A percentile compares a stretch with the other conserved stretches of the same genome.
phyloP scores from a whole-genome alignment of 306 rosid species.

The Mimosa pudica region DNA sequence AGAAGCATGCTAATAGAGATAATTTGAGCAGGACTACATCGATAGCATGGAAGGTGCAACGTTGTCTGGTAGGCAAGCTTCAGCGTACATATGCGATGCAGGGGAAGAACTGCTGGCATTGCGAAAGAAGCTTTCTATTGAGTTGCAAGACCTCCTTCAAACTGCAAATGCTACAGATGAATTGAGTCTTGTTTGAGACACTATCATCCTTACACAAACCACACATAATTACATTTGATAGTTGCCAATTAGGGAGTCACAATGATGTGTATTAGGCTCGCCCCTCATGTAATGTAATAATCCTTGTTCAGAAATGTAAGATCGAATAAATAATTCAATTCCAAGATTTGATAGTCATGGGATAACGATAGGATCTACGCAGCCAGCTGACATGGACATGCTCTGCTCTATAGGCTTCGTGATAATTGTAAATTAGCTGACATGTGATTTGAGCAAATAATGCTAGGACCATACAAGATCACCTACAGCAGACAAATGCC shows the following conservation, averaged over 20 bases:
- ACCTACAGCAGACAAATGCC: too few relatives aligned
- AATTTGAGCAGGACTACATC: conserved; percentile 78
- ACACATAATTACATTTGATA: neutral
- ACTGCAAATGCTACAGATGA: conserved; percentile 63
- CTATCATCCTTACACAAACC: neutral
- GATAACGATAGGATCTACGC: neutral
- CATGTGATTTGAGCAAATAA: too few relatives aligned
- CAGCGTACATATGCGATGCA: conserved; percentile 78
- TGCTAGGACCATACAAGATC: too few relatives aligned
- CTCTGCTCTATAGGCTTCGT: too few relatives aligned
- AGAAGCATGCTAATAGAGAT: conserved; percentile 34
- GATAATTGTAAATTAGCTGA: too few relatives aligned
- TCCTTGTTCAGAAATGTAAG: conserved; percentile 29
- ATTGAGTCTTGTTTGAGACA: conserved; percentile 68
- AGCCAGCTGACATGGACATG: neutral
- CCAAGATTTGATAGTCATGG: neutral
- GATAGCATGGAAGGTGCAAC: conserved; percentile 99
- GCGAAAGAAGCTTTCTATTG: conserved; percentile 63
- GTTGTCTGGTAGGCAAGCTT: conserved; percentile 88
- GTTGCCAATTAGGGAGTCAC: conserved; percentile 14
- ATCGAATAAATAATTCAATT: conserved; percentile 18
- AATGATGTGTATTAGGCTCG: neutral
- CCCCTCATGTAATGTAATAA: conserved; percentile 23
- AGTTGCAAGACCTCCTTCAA: conserved; percentile 38
- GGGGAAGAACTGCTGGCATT: conserved; percentile 79